These are phyloP conservation scores for Cadophora luteo-olivacea DNA, from an alignment of 2,329 filamentous ascomycete species.

Conservation along the genomic window DNA sequence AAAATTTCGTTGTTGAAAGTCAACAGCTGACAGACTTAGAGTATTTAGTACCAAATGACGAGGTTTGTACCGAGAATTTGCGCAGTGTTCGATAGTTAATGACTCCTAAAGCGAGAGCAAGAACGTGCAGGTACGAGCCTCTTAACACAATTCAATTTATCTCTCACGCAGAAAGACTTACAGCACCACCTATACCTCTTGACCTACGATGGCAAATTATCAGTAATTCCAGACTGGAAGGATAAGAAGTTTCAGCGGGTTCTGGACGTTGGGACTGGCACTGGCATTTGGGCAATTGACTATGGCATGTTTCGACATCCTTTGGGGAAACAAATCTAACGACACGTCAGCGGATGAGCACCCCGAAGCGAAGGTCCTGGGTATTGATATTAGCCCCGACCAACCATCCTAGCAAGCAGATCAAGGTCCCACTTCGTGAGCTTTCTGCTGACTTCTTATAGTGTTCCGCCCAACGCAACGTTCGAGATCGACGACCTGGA, in stretches of 20 bases:
- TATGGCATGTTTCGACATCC: not conserved
- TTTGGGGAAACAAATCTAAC: not conserved
- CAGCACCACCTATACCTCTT: conserved; percentile 28
- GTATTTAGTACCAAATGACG: conserved; percentile 24
- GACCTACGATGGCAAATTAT: conserved; percentile 27
- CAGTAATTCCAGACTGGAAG: conserved; percentile 20
- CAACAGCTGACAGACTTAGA: conserved; percentile 1
- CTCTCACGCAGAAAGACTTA: conserved; percentile 13
- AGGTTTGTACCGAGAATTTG: not conserved
- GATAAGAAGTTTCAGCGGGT: conserved; percentile 37
- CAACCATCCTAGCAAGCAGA: conserved; percentile 41
- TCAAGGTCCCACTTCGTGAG: not conserved
- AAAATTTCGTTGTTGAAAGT: not conserved
- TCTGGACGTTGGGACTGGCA: conserved; percentile 49
- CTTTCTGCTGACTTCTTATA: not conserved
- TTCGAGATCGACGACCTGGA: conserved; percentile 60
- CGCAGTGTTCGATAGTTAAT: not conserved
- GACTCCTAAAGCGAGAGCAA: not conserved
- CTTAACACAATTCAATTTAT: not conserved
- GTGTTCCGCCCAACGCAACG: conserved; percentile 55
- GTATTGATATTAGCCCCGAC: conserved; percentile 43
- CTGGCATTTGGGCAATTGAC: conserved; percentile 14
- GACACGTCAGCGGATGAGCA: conserved; percentile 30
- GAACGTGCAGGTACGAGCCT: not conserved
- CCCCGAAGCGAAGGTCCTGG: conserved; percentile 39